Conservation (phyloP, 805 yeast genomes). For the Candida mattraensis region DNA sequence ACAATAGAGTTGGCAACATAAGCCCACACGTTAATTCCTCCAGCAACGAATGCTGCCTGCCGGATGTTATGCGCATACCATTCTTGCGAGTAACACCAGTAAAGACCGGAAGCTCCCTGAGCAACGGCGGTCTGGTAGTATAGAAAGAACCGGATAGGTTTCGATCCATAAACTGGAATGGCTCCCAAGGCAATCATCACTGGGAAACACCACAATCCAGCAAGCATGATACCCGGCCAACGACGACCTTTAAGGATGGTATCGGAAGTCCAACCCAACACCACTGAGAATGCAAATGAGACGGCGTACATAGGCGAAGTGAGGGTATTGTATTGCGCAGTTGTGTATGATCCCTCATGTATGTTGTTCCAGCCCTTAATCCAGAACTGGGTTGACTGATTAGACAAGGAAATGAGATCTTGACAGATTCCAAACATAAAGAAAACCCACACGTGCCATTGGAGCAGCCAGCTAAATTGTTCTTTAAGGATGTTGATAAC, state of each 20-base stretch:
- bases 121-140: conserved; percentile 19
- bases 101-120: conserved; percentile 21
- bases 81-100: conserved; percentile 24
- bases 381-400: conserved; percentile 21
- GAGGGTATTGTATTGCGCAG: conserved; percentile 18
- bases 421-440: conserved; percentile 20
- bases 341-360: conserved; percentile 16
- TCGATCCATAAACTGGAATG: conserved; percentile 19
- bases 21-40: conserved; percentile 23
- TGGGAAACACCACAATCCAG: conserved; percentile 18
- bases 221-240: conserved; percentile 20
- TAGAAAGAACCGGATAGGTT: conserved; percentile 21
- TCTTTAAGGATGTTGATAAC: conserved; percentile 11
- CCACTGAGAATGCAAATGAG: conserved; percentile 13
- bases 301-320: conserved; percentile 23
- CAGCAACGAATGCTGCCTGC: conserved; percentile 19
- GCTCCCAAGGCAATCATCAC: conserved; percentile 17
- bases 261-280: conserved; percentile 22
- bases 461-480: conserved; percentile 13
- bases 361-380: conserved; percentile 24
- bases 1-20: conserved; percentile 20
- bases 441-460: conserved; percentile 24
- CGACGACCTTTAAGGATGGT: conserved; percentile 19
- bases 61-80: conserved; percentile 17
- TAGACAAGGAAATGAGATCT: conserved; percentile 19